Evolutionary conservation across 768 basidiomycete species (phyloP).

Genomic region (Strobilomyces confusus): DNA sequence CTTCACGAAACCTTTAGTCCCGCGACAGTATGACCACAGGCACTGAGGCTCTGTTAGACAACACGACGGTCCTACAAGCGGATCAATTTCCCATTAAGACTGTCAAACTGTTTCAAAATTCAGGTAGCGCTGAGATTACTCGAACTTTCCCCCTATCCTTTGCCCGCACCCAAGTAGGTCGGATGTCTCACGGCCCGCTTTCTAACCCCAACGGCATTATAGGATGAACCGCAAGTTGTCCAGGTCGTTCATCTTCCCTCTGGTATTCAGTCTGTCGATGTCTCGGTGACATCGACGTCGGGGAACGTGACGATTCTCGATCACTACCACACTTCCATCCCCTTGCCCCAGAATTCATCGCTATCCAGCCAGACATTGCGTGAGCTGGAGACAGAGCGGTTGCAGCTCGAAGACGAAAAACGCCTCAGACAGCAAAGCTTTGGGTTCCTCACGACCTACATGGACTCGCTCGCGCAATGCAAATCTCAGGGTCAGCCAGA

Average conservation of each 20-base stretch:
- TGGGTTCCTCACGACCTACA: constrained; percentile 24
- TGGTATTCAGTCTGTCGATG: neutral
- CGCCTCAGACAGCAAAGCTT: constrained; percentile 18
- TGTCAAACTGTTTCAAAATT: constrained; percentile 16
- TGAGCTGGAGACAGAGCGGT: constrained; percentile 9
- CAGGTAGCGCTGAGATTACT: constrained; percentile 13
- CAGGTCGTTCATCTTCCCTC: constrained; percentile 16
- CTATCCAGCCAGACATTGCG: constrained; percentile 1
- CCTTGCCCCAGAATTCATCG: neutral
- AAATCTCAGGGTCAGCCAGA: constrained; percentile 5
- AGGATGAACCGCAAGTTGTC: constrained; percentile 15
- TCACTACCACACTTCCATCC: constrained; percentile 1
- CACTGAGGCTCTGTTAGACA: neutral
- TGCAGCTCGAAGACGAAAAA: constrained; percentile 17
- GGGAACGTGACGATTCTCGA: constrained; percentile 15
- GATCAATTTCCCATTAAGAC: constrained; percentile 14
- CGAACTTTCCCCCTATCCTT: constrained; percentile 18
- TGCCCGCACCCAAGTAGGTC: constrained; percentile 5
- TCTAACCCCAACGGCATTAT: neutral
- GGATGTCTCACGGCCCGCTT: neutral
- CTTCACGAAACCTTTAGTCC: neutral
- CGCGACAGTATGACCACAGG: neutral
- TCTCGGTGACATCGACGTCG: constrained; percentile 11
- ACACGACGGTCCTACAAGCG: constrained; percentile 7
- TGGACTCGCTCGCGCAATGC: constrained; percentile 26